Conservation (phyloP, 2,329 filamentous ascomycete species). For the Trichoderma aggressivum region DNA sequence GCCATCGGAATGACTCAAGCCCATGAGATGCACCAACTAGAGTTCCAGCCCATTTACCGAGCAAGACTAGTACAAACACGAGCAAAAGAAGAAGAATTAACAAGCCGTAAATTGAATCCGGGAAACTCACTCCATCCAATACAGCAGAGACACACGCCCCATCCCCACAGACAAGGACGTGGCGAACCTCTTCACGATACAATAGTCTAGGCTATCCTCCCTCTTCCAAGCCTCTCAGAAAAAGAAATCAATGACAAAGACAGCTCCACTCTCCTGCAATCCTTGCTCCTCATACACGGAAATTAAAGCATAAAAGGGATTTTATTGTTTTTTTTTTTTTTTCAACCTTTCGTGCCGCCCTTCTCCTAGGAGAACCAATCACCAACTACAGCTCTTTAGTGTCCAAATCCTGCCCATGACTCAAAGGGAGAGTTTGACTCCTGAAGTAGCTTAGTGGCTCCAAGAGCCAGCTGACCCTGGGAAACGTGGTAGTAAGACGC, state of each 20-base stretch:
- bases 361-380: background rate
- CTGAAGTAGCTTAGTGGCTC: background rate
- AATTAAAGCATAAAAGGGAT: background rate
- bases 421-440: background rate
- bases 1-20: background rate
- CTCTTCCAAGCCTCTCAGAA: background rate
- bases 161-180: background rate
- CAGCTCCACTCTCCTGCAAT: background rate
- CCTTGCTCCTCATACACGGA: background rate
- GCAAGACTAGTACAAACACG: background rate
- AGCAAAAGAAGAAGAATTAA: background rate
- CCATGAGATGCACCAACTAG: background rate
- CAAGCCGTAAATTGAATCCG: background rate
- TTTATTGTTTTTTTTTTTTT: background rate
- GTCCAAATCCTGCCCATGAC: background rate
- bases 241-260: background rate
- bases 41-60: background rate
- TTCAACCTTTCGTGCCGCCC: background rate
- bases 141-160: background rate
- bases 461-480: background rate
- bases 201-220: background rate
- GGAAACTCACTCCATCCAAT: background rate
- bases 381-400: background rate
- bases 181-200: background rate
- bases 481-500: slow-evolving; percentile 9